These are phyloP conservation scores for Phytopythium kandeliae DNA, from an alignment of 352 stramenopile genomes.

Conservation along the genomic window DNA sequence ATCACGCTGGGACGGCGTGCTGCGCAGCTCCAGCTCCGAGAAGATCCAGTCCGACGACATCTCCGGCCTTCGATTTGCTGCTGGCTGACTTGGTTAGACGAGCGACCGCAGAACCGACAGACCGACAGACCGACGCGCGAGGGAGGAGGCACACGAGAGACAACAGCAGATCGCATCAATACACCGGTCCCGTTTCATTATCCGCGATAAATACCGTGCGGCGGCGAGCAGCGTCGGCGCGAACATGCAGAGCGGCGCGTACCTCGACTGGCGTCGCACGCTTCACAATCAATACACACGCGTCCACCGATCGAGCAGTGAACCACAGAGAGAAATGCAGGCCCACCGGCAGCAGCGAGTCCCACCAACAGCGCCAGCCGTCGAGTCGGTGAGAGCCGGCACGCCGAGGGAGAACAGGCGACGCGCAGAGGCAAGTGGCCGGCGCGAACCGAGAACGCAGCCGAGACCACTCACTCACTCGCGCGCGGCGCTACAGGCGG, in stretches of 20 bases:
- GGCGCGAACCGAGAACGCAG: background rate
- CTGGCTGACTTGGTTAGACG: background rate
- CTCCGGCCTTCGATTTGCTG: background rate
- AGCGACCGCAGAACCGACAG: too few relatives aligned
- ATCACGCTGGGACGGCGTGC: conserved; percentile 62
- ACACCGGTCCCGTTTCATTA: conserved; percentile 7
- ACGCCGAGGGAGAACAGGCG: background rate
- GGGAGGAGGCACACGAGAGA: background rate
- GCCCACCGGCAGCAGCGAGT: conserved; percentile 1
- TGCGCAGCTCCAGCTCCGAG: conserved; percentile 52
- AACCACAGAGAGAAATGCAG: conserved; percentile 1
- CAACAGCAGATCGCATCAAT: conserved; percentile 9
- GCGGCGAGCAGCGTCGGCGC: background rate
- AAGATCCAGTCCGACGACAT: conserved; percentile 79
- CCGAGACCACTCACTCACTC: background rate
- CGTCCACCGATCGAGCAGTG: background rate
- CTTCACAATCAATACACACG: conserved; percentile 4
- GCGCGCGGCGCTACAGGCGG: background rate
- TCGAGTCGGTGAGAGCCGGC: conserved; percentile 1
- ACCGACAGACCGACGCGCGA: too few relatives aligned
- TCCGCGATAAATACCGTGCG: conserved; percentile 3
- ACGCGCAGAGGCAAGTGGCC: background rate
- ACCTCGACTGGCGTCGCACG: conserved; percentile 1
- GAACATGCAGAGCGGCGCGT: conserved; percentile 4
- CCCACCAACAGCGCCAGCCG: conserved; percentile 6